phyloP scores from a whole-genome alignment of 2,329 filamentous ascomycete species.

The Neopestalotiopsis sp. region DNA sequence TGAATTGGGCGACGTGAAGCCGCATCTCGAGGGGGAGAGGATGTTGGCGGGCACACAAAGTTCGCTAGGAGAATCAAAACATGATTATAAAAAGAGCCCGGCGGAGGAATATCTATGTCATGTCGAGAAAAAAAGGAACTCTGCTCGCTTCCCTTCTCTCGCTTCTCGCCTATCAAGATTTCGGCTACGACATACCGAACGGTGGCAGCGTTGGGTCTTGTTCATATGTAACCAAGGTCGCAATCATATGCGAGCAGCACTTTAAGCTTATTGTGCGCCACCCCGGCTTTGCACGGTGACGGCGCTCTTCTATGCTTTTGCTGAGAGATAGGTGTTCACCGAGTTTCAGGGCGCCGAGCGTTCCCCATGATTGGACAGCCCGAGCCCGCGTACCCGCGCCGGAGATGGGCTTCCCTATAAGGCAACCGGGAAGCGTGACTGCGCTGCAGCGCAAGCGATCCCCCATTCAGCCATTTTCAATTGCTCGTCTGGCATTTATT shows the following conservation, averaged over 20 bases:
- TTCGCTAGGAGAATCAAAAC: background rate
- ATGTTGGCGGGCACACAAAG: background rate
- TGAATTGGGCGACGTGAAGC: background rate
- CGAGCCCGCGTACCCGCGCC: background rate
- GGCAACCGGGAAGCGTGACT: slow-evolving; percentile 6
- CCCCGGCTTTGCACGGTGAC: background rate
- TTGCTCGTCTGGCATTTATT: background rate
- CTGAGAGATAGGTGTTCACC: background rate
- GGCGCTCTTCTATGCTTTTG: background rate
- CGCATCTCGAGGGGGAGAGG: slow-evolving; percentile 1
- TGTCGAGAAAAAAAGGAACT: background rate
- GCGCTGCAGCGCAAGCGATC: background rate
- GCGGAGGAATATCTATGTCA: background rate
- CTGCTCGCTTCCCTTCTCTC: background rate
- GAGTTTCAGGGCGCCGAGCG: slow-evolving; percentile 2
- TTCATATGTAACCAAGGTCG: background rate
- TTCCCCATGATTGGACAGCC: background rate
- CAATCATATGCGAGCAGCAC: slow-evolving; percentile 4
- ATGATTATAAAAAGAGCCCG: background rate
- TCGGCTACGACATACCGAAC: background rate
- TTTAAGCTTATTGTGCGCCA: slow-evolving; percentile 7
- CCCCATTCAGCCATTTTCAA: background rate
- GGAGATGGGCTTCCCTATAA: slow-evolving; percentile 14
- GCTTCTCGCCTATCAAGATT: slow-evolving; percentile 2
- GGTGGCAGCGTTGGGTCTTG: background rate